Evolutionary conservation across 345 rosid genomes (phyloP).

Genomic region (Brassica juncea): DNA sequence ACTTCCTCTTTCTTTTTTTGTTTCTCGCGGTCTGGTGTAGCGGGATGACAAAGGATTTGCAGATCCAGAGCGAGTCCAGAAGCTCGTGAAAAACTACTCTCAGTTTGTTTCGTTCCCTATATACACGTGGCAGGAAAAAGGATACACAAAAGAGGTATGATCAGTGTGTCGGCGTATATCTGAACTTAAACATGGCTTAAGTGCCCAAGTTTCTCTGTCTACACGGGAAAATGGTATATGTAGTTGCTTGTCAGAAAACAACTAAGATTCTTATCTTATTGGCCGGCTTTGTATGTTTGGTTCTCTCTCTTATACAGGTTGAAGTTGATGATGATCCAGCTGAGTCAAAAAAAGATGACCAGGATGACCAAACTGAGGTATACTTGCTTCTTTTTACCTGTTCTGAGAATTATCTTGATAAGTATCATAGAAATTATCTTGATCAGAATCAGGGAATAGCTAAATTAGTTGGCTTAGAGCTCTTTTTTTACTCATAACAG

Average conservation of each 20-base stretch:
- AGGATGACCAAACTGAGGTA: conserved; percentile 67
- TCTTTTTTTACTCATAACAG: conserved; percentile 44
- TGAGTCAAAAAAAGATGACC: conserved; percentile 63
- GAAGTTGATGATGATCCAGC: conserved; percentile 93
- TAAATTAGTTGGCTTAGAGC: background rate
- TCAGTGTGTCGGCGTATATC: background rate
- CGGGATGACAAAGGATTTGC: conserved; percentile 85
- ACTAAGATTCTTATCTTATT: conserved; percentile 1
- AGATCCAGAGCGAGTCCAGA: conserved; percentile 85
- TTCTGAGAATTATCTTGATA: conserved; percentile 16
- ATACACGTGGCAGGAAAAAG: conserved; percentile 97
- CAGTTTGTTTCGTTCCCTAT: conserved; percentile 99
- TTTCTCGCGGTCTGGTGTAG: conserved; percentile 42
- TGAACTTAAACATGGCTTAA: background rate
- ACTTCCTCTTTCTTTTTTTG: background rate
- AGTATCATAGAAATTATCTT: background rate
- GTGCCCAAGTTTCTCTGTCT: background rate
- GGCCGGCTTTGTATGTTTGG: background rate
- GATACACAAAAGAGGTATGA: conserved; percentile 87
- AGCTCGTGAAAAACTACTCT: conserved; percentile 94
- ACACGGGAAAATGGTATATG: background rate
- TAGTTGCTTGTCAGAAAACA: background rate
- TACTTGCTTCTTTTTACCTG: background rate
- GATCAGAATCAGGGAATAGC: conserved; percentile 7
- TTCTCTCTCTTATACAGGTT: conserved; percentile 50